These are phyloP conservation scores for Porphyra umbilicalis DNA, from an alignment of 31 red algal genomes.

Conservation along the genomic window DNA sequence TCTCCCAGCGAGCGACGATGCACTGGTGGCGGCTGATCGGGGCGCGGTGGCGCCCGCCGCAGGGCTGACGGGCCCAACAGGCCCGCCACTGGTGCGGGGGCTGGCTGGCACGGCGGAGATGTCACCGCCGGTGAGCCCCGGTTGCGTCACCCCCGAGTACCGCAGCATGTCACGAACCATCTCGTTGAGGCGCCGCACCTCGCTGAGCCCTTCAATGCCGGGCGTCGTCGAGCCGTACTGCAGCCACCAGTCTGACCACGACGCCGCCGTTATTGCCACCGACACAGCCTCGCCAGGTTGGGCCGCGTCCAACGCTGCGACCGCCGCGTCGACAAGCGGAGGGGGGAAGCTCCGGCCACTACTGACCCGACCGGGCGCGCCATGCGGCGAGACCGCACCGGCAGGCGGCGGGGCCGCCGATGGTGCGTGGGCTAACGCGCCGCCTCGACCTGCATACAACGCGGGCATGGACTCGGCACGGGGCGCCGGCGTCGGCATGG, in stretches of 20 bases:
- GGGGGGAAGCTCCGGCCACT: background rate
- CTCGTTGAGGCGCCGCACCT: background rate
- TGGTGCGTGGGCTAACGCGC: background rate
- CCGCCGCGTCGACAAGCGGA: background rate
- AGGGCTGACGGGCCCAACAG: too few relatives aligned
- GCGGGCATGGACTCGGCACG: background rate
- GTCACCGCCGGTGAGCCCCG: too few relatives aligned
- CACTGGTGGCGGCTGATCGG: too few relatives aligned
- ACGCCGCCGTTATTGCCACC: background rate
- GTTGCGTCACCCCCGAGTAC: too few relatives aligned
- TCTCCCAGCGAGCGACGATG: background rate
- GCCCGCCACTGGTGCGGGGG: too few relatives aligned
- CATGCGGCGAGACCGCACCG: background rate
- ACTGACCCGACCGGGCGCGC: background rate
- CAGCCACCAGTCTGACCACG: background rate
- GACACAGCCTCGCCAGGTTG: background rate
- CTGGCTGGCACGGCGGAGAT: too few relatives aligned
- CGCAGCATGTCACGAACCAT: background rate
- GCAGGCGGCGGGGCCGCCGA: background rate
- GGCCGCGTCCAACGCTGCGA: background rate
- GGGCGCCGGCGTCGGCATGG: background rate
- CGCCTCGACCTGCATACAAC: background rate
- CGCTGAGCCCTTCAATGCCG: background rate
- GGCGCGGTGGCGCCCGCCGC: too few relatives aligned
- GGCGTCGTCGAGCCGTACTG: background rate